These are phyloP conservation scores for Edaphochlamys debaryana DNA, from an alignment of 139 green algal species.

Conservation along the genomic window DNA sequence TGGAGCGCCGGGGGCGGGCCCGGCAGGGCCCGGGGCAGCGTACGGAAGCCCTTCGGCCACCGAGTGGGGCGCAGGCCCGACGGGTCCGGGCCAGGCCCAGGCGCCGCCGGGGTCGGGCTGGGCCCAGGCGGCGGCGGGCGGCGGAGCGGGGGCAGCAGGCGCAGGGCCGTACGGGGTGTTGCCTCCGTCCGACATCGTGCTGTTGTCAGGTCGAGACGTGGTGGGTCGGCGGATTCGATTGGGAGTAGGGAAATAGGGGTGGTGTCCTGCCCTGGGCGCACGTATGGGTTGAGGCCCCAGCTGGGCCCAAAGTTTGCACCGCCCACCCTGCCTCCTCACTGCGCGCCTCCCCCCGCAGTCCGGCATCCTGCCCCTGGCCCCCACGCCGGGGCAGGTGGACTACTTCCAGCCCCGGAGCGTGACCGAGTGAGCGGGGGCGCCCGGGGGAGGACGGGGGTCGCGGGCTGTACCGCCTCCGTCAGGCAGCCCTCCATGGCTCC, in stretches of 20 bases:
- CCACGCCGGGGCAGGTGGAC: constrained; percentile 62
- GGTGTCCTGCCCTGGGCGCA: too few species aligned
- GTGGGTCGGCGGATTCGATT: constrained; percentile 37
- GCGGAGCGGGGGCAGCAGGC: too few species aligned
- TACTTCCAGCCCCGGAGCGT: constrained; percentile 64
- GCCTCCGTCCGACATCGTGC: constrained; percentile 48
- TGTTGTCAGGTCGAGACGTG: constrained; percentile 39
- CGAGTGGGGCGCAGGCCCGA: too few species aligned
- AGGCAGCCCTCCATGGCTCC: too few species aligned
- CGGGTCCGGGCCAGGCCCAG: neutral
- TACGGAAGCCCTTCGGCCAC: neutral
- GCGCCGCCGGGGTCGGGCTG: neutral
- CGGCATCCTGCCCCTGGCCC: constrained; percentile 66
- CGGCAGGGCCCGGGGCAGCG: neutral
- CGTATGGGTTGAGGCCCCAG: too few species aligned
- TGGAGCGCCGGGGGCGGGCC: neutral
- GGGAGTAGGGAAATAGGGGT: too few species aligned
- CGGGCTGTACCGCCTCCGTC: too few species aligned
- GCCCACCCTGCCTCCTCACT: too few species aligned
- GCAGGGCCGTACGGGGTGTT: neutral
- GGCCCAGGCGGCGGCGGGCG: too few species aligned
- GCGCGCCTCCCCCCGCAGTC: constrained; percentile 57
- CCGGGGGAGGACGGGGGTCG: too few species aligned
- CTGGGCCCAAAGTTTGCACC: too few species aligned
- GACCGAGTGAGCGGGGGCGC: constrained; percentile 49